These are phyloP conservation scores for Didymosphaeria variabile DNA, from an alignment of 2,329 filamentous ascomycete genomes.

Conservation along the genomic window DNA sequence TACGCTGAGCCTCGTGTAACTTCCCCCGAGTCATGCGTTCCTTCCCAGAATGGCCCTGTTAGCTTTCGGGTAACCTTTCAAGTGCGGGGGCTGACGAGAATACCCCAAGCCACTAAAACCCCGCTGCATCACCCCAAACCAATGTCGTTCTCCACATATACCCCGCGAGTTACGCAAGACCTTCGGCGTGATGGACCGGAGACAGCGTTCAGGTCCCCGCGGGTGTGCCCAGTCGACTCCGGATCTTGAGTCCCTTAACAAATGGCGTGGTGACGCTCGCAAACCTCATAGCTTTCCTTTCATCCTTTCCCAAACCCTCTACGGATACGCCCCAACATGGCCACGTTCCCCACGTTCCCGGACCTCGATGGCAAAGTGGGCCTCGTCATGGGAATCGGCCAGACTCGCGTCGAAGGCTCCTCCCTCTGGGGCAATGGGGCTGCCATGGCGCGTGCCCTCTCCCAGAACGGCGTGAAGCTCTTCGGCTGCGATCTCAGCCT, in stretches of 20 bases:
- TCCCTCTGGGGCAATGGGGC: slow-evolving; percentile 25
- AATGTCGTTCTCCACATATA: slow-evolving; percentile 6
- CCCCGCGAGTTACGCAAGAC: slow-evolving; percentile 1
- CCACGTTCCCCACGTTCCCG: slow-evolving; percentile 13
- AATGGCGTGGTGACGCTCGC: background rate
- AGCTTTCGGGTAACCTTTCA: slow-evolving; percentile 23
- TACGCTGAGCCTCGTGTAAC: slow-evolving; percentile 11
- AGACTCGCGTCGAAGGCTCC: slow-evolving; percentile 15
- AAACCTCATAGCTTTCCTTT: background rate
- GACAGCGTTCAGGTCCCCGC: background rate
- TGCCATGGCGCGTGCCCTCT: slow-evolving; percentile 18
- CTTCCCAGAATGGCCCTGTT: slow-evolving; percentile 6
- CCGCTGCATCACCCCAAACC: slow-evolving; percentile 14
- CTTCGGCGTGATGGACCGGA: slow-evolving; percentile 5
- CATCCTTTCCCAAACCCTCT: background rate
- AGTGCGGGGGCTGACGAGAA: slow-evolving; percentile 7
- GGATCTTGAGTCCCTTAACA: background rate
- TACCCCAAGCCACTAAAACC: slow-evolving; percentile 9
- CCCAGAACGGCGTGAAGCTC: slow-evolving; percentile 19
- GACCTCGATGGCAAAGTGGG: slow-evolving; percentile 23
- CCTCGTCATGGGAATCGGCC: slow-evolving; percentile 25
- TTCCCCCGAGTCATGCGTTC: slow-evolving; percentile 4
- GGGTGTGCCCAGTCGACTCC: too few species aligned
- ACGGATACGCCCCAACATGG: background rate
- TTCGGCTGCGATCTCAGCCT: slow-evolving; percentile 25